These are phyloP conservation scores for Ophiocordyceps sinensis DNA, from an alignment of 2,329 filamentous ascomycete species.

Conservation along the genomic window DNA sequence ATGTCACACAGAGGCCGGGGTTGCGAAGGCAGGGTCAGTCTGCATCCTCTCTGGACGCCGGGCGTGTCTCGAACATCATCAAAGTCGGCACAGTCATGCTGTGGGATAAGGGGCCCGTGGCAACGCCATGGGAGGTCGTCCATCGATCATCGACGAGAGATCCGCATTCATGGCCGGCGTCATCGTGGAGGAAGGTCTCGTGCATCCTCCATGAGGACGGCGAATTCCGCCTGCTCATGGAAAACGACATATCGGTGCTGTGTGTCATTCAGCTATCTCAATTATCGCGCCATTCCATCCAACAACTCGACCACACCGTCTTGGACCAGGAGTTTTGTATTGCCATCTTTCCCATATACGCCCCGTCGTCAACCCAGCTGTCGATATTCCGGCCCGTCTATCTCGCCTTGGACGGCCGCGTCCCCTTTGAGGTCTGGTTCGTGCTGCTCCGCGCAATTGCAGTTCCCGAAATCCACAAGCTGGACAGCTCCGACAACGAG, in stretches of 20 bases:
- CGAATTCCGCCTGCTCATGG: constrained; percentile 79
- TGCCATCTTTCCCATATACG: constrained; percentile 89
- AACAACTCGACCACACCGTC: constrained; percentile 80
- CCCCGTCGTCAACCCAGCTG: constrained; percentile 55
- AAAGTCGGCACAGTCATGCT: constrained; percentile 86
- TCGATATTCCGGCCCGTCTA: constrained; percentile 80
- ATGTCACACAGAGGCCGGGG: constrained; percentile 17
- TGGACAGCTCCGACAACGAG: constrained; percentile 29
- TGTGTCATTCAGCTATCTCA: constrained; percentile 79
- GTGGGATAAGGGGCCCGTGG: constrained; percentile 65
- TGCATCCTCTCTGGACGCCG: constrained; percentile 9
- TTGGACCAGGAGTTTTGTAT: constrained; percentile 89
- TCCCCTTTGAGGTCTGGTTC: constrained; percentile 96
- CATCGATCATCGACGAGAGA: constrained; percentile 44
- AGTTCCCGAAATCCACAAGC: constrained; percentile 75
- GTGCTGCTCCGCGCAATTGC: constrained; percentile 83
- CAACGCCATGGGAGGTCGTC: constrained; percentile 39
- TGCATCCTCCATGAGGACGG: constrained; percentile 93
- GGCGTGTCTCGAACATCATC: constrained; percentile 55
- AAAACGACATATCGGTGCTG: constrained; percentile 67
- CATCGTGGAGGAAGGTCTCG: constrained; percentile 73
- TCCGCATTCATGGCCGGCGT: constrained; percentile 34
- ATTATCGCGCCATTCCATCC: constrained; percentile 77
- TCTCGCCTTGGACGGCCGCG: constrained; percentile 69
- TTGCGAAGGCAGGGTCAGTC: constrained; percentile 25